A percentile compares a stretch with the other conserved stretches of the same genome.
phyloP scores from a whole-genome alignment of 2,329 filamentous ascomycete genomes.

The Zymoseptoria pseudotritici region DNA sequence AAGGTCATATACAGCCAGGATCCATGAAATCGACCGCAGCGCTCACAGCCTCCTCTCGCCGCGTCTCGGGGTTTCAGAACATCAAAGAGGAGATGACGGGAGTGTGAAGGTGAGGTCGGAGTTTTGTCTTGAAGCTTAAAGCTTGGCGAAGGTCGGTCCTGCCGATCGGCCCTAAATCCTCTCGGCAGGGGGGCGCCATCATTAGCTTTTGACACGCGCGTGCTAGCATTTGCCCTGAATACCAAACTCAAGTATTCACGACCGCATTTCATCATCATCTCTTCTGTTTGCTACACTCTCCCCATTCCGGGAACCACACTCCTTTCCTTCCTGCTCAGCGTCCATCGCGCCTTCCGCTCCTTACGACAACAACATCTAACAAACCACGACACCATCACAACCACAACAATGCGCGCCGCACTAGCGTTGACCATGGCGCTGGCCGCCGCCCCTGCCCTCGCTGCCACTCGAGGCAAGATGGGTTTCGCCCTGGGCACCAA shows the following conservation, averaged over 20 bases:
- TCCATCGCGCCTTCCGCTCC: neutral
- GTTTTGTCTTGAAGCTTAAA: neutral
- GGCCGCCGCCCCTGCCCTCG: constrained; percentile 19
- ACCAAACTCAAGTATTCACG: neutral
- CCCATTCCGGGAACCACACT: neutral
- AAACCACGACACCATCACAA: neutral
- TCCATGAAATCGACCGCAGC: too few relatives aligned
- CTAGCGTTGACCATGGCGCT: constrained; percentile 21
- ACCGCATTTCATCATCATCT: neutral
- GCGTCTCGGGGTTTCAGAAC: neutral
- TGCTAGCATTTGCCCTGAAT: neutral
- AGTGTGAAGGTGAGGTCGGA: neutral
- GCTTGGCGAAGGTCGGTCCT: neutral
- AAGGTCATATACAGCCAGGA: neutral
- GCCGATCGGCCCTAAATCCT: neutral
- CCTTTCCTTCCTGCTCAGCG: neutral
- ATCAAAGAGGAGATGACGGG: neutral
- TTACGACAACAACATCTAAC: neutral
- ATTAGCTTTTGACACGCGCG: neutral
- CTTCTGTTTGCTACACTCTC: neutral
- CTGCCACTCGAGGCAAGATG: constrained; percentile 41
- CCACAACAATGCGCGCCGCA: constrained; percentile 20
- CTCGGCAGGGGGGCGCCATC: neutral
- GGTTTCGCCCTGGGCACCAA: constrained; percentile 63
- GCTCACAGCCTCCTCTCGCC: neutral